Percentiles rank a stretch among this genome's conserved stretches.
These are phyloP conservation scores for Trichoderma sp. DNA, from an alignment of 2,329 filamentous ascomycete genomes.

Conservation along the genomic window DNA sequence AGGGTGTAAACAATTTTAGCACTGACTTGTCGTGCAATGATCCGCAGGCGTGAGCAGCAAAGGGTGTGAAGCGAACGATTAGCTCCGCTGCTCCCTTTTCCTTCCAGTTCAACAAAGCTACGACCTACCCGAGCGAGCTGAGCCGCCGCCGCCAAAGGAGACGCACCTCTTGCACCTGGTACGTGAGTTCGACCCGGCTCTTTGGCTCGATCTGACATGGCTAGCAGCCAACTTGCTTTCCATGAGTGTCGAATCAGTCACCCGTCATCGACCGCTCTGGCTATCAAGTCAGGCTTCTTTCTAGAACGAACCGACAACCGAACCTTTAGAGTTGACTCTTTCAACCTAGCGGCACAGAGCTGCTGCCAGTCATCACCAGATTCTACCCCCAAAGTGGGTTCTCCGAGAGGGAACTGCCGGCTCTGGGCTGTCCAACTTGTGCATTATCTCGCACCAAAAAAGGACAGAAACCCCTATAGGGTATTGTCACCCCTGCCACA, in stretches of 20 bases:
- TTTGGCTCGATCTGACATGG: conserved; percentile 22
- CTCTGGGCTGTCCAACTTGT: conserved; percentile 20
- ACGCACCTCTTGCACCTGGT: conserved; percentile 20
- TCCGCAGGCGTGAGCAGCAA: conserved; percentile 23
- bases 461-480: conserved; percentile 18
- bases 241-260: conserved; percentile 4
- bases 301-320: not conserved
- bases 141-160: conserved; percentile 4
- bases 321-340: not conserved
- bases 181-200: conserved; percentile 10
- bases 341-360: conserved; percentile 14
- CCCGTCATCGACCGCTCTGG: conserved; percentile 12
- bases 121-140: conserved; percentile 11
- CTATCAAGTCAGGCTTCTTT: not conserved
- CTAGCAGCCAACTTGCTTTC: conserved; percentile 15
- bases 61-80: conserved; percentile 22
- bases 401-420: conserved; percentile 11
- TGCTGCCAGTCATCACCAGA: not conserved
- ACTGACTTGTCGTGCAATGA: conserved; percentile 23
- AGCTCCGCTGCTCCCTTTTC: conserved; percentile 17
- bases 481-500: conserved; percentile 26
- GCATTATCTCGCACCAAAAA: conserved; percentile 17
- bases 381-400: conserved; percentile 6
- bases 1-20: conserved; percentile 16
- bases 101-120: conserved; percentile 11